Conservation (phyloP, 257 asterid species). For the Mitragyna speciosa region DNA sequence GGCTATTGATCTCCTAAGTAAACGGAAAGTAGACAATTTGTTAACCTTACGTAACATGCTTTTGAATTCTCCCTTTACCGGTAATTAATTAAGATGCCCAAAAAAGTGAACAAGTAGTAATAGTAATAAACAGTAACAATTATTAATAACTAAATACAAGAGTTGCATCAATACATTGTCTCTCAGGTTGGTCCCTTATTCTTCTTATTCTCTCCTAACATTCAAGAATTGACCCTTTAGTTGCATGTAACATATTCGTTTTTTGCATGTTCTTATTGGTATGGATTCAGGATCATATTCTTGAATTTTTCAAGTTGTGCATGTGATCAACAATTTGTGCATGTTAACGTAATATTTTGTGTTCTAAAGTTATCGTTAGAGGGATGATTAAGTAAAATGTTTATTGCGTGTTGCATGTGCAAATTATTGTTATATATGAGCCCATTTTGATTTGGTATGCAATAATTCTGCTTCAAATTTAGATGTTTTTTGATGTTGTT, state of each 20-base stretch:
- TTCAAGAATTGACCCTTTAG: background rate
- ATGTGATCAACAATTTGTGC: background rate
- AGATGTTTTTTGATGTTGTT: background rate
- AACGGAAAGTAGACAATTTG: slow-evolving; percentile 30
- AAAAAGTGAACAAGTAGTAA: background rate
- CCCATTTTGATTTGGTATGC: background rate
- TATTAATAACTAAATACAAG: background rate
- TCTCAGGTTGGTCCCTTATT: slow-evolving; percentile 30
- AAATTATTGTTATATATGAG: background rate
- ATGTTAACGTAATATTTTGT: background rate
- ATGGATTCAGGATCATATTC: background rate
- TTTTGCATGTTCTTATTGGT: background rate
- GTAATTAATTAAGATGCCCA: background rate
- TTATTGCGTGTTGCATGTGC: background rate
- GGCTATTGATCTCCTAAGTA: slow-evolving; percentile 23
- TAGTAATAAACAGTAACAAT: too few relatives aligned
- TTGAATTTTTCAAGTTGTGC: background rate
- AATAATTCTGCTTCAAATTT: background rate
- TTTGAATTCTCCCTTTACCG: background rate
- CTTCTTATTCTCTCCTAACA: background rate
- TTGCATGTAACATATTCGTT: background rate
- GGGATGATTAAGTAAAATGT: background rate
- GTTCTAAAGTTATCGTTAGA: background rate
- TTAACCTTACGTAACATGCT: slow-evolving; percentile 19
- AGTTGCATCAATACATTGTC: slow-evolving; percentile 19